Evolutionary conservation across 306 rosid species (phyloP).

Genomic region (Datisca glomerata): DNA sequence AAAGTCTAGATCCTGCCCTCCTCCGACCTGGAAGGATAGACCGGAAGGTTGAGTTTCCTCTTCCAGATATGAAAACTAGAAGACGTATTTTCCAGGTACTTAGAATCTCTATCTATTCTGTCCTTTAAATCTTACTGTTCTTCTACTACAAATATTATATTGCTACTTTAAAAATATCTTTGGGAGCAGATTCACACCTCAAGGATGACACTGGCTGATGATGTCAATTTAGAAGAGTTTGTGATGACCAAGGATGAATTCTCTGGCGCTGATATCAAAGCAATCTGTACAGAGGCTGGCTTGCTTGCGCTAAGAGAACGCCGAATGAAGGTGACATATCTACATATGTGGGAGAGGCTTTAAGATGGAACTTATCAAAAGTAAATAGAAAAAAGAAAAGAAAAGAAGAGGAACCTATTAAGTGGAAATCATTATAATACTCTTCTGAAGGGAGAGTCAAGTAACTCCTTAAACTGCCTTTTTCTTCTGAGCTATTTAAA

Average conservation of each 20-base stretch:
- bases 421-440: too few species aligned
- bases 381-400: too few species aligned
- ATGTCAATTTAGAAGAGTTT: conserved; percentile 92
- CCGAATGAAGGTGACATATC: conserved; percentile 77
- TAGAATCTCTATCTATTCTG: not conserved
- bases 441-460: too few species aligned
- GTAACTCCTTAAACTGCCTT: too few species aligned
- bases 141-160: not conserved
- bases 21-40: conserved; percentile 95
- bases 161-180: not conserved
- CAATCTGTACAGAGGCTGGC: conserved; percentile 98
- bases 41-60: conserved; percentile 94
- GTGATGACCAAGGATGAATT: conserved; percentile 99
- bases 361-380: too few species aligned
- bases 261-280: conserved; percentile 97
- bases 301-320: conserved; percentile 92
- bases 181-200: conserved; percentile 76
- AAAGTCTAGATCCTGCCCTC: conserved; percentile 93
- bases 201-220: conserved; percentile 94
- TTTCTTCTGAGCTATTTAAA: too few species aligned
- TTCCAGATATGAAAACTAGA: conserved; percentile 96
- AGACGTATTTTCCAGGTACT: conserved; percentile 86
- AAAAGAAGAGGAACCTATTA: too few species aligned
- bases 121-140: not conserved
- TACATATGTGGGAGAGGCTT: too few species aligned